Evolutionary conservation across 1,284 basidiomycete species (phyloP).

Genomic region (Cryptococcus sp.): DNA sequence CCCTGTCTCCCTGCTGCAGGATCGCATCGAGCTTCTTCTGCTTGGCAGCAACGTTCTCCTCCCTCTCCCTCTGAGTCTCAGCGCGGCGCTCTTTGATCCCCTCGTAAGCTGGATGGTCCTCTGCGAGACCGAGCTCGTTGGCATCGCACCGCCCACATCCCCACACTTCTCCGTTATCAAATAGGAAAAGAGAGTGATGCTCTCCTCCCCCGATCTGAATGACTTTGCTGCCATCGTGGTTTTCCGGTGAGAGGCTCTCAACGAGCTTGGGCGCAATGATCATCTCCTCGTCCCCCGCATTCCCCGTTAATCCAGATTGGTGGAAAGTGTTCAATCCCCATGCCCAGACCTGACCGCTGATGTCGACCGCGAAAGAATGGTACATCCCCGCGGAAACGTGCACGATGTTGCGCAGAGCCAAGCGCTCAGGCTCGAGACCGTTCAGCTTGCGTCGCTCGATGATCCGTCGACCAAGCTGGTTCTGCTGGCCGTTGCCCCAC

Average conservation of each 20-base stretch:
- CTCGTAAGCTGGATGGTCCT: constrained; percentile 62
- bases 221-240: constrained; percentile 69
- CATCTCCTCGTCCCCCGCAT: constrained; percentile 55
- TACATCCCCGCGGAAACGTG: constrained; percentile 76
- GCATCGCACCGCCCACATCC: constrained; percentile 77
- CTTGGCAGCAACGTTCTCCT: constrained; percentile 32
- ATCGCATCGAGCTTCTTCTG: constrained; percentile 33
- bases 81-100: constrained; percentile 51
- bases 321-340: constrained; percentile 87
- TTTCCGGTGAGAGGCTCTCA: constrained; percentile 64
- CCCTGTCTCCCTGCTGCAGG: constrained; percentile 25
- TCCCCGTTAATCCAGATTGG: constrained; percentile 60
- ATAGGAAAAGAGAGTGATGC: constrained; percentile 85
- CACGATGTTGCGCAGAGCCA: constrained; percentile 74
- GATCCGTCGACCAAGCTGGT: constrained; percentile 82
- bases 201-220: constrained; percentile 65
- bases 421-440: constrained; percentile 70
- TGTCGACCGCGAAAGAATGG: constrained; percentile 87
- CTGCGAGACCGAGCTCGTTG: constrained; percentile 72
- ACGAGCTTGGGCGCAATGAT: constrained; percentile 73
- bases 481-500: constrained; percentile 80
- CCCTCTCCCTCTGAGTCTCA: constrained; percentile 45
- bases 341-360: constrained; percentile 76
- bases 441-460: constrained; percentile 80
- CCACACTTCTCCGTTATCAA: constrained; percentile 78